Percentiles rank a stretch among this genome's conserved stretches.
Conservation (phyloP, 2,329 filamentous ascomycete genomes). For the Metarhizium brunneum region DNA sequence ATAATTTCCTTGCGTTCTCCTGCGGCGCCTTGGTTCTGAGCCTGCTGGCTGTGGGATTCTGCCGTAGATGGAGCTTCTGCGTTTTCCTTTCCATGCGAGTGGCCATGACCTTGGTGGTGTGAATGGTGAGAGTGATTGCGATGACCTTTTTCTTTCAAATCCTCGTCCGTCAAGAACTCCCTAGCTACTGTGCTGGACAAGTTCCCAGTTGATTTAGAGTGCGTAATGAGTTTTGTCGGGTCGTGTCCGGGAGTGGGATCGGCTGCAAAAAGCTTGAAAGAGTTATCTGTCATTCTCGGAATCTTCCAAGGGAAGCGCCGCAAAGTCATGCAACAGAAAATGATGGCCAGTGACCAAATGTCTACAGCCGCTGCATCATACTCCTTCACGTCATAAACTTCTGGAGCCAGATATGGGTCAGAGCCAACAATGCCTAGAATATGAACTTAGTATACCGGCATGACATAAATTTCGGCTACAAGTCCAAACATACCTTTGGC, state of each 20-base stretch:
- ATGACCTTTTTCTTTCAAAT: constrained; percentile 16
- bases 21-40: constrained; percentile 7
- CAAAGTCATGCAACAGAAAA: constrained; percentile 97
- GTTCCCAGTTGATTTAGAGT: constrained; percentile 35
- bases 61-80: constrained; percentile 4
- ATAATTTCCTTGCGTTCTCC: constrained; percentile 65
- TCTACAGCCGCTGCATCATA: constrained; percentile 93
- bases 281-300: constrained; percentile 83
- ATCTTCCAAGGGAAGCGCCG: constrained; percentile 96
- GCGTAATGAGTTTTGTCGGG: constrained; percentile 41
- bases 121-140: constrained; percentile 3
- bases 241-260: constrained; percentile 69
- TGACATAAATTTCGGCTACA: not conserved
- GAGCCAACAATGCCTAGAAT: constrained; percentile 58
- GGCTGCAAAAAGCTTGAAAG: constrained; percentile 85
- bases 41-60: constrained; percentile 5
- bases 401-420: constrained; percentile 91
- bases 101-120: constrained; percentile 1
- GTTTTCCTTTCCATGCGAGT: constrained; percentile 1
- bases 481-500: constrained; percentile 24
- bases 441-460: constrained; percentile 9
- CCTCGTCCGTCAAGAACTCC: constrained; percentile 29
- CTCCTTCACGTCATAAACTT: constrained; percentile 88
- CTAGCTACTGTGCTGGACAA: constrained; percentile 27
- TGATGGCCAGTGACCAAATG: constrained; percentile 97